These are phyloP conservation scores for Claviceps africana DNA, from an alignment of 2,329 filamentous ascomycete species.

Conservation along the genomic window DNA sequence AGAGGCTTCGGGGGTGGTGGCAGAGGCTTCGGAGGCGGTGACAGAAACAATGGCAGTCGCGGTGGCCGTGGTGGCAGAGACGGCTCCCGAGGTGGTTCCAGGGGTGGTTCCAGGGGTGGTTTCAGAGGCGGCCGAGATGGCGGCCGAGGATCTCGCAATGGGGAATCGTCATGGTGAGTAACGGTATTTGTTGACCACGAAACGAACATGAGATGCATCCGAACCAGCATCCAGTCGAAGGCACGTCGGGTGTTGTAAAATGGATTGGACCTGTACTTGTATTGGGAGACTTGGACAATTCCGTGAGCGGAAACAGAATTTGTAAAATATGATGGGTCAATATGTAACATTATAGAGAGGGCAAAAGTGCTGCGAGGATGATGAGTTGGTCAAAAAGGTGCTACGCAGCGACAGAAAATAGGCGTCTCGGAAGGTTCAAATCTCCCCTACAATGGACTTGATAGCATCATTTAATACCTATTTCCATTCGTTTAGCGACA, in stretches of 20 bases:
- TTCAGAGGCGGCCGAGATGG: neutral
- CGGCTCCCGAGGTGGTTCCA: neutral
- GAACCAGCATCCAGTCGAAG: neutral
- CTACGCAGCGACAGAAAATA: neutral
- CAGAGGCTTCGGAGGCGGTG: neutral
- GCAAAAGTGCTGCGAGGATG: neutral
- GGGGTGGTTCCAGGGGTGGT: neutral
- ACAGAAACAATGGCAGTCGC: slow-evolving; percentile 7
- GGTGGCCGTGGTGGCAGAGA: slow-evolving; percentile 9
- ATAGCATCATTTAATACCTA: neutral
- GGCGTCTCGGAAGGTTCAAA: slow-evolving; percentile 1
- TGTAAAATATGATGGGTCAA: slow-evolving; percentile 3
- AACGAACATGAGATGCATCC: neutral
- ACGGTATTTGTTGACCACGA: neutral
- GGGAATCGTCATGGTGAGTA: slow-evolving; percentile 1
- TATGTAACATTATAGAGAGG: slow-evolving; percentile 2
- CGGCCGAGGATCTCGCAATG: neutral
- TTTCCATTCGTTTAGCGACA: neutral
- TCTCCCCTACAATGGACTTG: slow-evolving; percentile 2
- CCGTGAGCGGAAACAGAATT: neutral
- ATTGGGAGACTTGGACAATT: neutral
- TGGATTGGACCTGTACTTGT: neutral
- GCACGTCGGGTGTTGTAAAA: neutral
- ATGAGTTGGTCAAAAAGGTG: neutral
- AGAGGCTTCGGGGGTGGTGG: slow-evolving; percentile 2